Conservation (phyloP, 768 basidiomycete species). For the Mycena vitilis region DNA sequence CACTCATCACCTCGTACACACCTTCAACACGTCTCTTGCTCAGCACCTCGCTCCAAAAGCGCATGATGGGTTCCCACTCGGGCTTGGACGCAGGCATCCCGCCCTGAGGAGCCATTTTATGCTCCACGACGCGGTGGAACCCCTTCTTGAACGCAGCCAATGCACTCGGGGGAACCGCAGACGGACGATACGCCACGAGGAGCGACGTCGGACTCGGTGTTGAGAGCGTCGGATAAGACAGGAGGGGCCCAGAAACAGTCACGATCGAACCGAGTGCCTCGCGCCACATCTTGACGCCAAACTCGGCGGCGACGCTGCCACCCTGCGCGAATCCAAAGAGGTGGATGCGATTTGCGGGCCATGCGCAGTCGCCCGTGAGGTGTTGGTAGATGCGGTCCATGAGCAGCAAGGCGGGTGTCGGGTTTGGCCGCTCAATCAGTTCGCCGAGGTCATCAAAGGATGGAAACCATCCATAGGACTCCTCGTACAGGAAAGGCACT, state of each 20-base stretch:
- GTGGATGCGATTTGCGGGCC: constrained; percentile 80
- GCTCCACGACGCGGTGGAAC: constrained; percentile 62
- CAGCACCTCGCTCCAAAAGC: constrained; percentile 84
- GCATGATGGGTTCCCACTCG: constrained; percentile 89
- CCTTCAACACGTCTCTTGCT: constrained; percentile 67
- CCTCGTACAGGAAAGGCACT: constrained; percentile 82
- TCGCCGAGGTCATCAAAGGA: constrained; percentile 88
- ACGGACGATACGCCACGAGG: constrained; percentile 66
- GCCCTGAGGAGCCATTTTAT: constrained; percentile 54
- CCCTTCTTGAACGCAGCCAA: constrained; percentile 70
- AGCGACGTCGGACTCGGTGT: constrained; percentile 68
- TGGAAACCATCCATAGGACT: constrained; percentile 88
- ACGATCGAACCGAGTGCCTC: constrained; percentile 72
- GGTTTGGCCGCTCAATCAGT: constrained; percentile 75
- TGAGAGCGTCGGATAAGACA: constrained; percentile 79
- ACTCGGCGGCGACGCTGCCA: constrained; percentile 80
- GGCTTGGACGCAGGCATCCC: constrained; percentile 83
- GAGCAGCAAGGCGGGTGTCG: constrained; percentile 71
- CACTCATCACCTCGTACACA: constrained; percentile 76
- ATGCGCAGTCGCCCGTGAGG: constrained; percentile 69
- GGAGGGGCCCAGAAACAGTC: constrained; percentile 75
- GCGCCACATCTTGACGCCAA: constrained; percentile 69
- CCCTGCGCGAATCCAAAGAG: constrained; percentile 92
- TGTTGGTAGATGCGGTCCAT: constrained; percentile 65
- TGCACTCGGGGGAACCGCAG: constrained; percentile 56